Percentiles rank a stretch among this genome's conserved stretches.
phyloP scores from a whole-genome alignment of 768 basidiomycete genomes.

The Lentinula sp. region DNA sequence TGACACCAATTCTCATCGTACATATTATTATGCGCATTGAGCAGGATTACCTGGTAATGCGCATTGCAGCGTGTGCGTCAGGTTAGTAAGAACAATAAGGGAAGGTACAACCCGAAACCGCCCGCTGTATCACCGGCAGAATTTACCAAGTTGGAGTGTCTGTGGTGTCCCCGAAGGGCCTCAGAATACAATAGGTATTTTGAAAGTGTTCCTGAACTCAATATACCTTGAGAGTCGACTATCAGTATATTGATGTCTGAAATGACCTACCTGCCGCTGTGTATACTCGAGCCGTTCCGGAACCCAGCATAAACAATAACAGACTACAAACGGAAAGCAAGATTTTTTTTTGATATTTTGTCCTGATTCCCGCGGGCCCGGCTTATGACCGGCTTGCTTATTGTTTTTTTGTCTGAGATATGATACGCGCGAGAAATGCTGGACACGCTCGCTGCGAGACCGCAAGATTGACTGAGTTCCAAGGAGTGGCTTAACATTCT shows the following conservation, averaged over 20 bases:
- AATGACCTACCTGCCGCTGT: not conserved
- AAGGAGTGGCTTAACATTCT: too few relatives aligned
- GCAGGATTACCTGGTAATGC: not conserved
- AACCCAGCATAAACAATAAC: not conserved
- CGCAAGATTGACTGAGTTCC: too few relatives aligned
- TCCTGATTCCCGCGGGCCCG: not conserved
- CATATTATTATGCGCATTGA: not conserved
- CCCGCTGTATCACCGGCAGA: not conserved
- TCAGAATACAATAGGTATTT: not conserved
- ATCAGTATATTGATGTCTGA: not conserved
- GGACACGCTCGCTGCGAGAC: too few relatives aligned
- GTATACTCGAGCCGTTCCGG: not conserved
- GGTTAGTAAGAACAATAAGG: not conserved
- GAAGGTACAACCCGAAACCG: not conserved
- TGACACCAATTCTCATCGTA: not conserved
- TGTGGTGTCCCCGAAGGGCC: not conserved
- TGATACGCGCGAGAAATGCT: too few relatives aligned
- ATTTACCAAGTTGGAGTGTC: not conserved
- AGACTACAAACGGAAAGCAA: not conserved
- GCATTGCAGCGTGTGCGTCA: not conserved
- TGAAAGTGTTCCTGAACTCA: not conserved
- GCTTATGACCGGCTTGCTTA: not conserved
- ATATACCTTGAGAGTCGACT: not conserved
- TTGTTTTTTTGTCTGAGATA: not conserved
- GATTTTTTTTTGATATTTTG: too few relatives aligned